Conservation (phyloP, 176 grass and related monocot genomes). For the Lolium rigidum region DNA sequence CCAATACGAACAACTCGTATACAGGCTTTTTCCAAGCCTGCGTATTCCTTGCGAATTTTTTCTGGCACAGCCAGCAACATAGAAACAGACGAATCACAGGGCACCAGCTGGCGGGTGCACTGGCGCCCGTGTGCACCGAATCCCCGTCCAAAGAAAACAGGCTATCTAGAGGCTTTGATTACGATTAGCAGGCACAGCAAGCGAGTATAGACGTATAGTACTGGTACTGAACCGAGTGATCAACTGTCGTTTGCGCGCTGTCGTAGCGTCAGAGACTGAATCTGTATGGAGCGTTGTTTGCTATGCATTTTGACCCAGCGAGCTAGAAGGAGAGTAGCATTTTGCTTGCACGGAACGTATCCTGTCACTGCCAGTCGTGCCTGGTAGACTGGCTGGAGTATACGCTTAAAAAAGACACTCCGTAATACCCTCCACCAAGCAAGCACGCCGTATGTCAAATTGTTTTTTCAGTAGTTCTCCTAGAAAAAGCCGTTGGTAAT, state of each 20-base stretch:
- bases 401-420: not conserved
- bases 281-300: not conserved
- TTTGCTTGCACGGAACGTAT: slow-evolving; percentile 29
- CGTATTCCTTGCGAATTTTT: too few relatives aligned
- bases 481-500: not conserved
- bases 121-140: too few relatives aligned
- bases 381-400: too few relatives aligned
- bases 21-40: too few relatives aligned
- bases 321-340: not conserved
- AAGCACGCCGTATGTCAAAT: too few relatives aligned
- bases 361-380: not conserved
- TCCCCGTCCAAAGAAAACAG: not conserved
- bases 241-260: not conserved
- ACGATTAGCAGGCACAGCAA: not conserved
- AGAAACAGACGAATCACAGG: too few relatives aligned
- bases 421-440: not conserved
- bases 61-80: too few relatives aligned
- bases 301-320: slow-evolving; percentile 17
- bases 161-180: slow-evolving; percentile 1
- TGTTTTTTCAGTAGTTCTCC: not conserved
- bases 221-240: not conserved
- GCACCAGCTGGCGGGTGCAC: too few relatives aligned
- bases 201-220: not conserved
- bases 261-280: not conserved
- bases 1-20: too few relatives aligned